A percentile compares a stretch with the other conserved stretches of the same genome.
Conservation (phyloP, 768 basidiomycete species). For the Russula dissimulans region DNA sequence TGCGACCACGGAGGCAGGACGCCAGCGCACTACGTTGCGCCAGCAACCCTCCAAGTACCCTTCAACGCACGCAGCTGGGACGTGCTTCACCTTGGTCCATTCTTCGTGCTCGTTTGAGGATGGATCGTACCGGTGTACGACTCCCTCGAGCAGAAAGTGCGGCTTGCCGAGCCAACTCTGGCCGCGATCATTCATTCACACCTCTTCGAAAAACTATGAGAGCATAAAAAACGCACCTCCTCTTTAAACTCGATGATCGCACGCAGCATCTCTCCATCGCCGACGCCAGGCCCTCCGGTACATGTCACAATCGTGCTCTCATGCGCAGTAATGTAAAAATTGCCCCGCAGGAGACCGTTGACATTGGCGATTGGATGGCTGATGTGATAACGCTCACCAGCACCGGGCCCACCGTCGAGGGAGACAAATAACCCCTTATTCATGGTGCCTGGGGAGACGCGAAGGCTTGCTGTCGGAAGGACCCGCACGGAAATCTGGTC, state of each 20-base stretch:
- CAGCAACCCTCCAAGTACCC: constrained; percentile 86
- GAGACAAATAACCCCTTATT: constrained; percentile 87
- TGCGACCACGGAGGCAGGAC: constrained; percentile 31
- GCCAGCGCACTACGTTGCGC: constrained; percentile 77
- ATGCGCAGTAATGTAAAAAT: constrained; percentile 81
- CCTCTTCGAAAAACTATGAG: background rate
- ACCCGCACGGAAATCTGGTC: constrained; percentile 94
- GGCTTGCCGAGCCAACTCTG: constrained; percentile 87
- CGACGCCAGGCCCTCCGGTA: constrained; percentile 41
- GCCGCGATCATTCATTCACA: background rate
- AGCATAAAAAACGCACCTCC: constrained; percentile 47
- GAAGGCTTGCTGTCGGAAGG: constrained; percentile 68
- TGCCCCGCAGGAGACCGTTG: constrained; percentile 86
- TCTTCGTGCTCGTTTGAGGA: constrained; percentile 52
- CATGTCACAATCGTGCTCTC: constrained; percentile 80
- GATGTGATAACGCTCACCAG: constrained; percentile 77
- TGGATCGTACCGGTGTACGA: constrained; percentile 74
- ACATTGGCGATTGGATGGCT: constrained; percentile 86
- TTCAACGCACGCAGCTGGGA: constrained; percentile 67
- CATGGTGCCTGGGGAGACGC: constrained; percentile 69
- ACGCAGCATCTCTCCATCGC: constrained; percentile 53
- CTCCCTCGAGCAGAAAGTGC: constrained; percentile 78
- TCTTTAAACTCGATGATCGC: constrained; percentile 93
- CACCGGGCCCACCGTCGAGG: constrained; percentile 62
- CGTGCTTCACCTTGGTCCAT: constrained; percentile 85